Evolutionary conservation across 1,284 basidiomycete species (phyloP), one percentile per base, ranked within the genome.

Genomic region (Pseudozyma sp.): DNA sequence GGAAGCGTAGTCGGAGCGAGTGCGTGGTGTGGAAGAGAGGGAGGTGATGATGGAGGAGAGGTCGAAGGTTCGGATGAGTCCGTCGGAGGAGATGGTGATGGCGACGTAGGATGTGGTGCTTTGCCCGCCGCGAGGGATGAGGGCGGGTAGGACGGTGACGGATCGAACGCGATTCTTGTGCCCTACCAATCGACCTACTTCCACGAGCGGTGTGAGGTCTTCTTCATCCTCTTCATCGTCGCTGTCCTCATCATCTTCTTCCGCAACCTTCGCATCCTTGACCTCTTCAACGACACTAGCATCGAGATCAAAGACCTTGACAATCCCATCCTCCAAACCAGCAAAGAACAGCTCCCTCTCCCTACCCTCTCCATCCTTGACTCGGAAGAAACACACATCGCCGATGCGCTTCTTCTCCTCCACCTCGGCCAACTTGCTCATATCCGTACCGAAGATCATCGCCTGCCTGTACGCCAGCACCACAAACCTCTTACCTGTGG

Each of bases 1-100:
- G 14, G 45, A 53, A 3, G 63, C 48, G 33, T 55, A 60, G 29
- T 61, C 51, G 17, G 51, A 24, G 7, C 62, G 35, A 6, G 59
- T 24, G 29, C 48, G 59, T 30, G 52, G 34, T 3, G 30, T 19
- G 7, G 51, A 50, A 1, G 56, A 50, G 13, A 69, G 62, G 10
- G 34, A 19, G 37, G 54, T 52, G 47, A 77, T 55, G 46, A 81
- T 58, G 14, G 54, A 2, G 10, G 53, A 54, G 30, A 83, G 67
- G 49, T 82, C 75, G 45, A 81, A 84, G 10, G 79, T 74, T 37
- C 81, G 79, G 48, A 84, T 76, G 9, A 69, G 62, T 7, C 82
- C 82, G 54, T 84, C 82, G 0, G 82, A 83, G n/a, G 77, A 81
- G 65, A 83, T 80, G 17, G 80, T 83, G 31, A 70, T 54, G 13